phyloP scores from a whole-genome alignment of 129 eudicot species.

The Deinandra increscens region DNA sequence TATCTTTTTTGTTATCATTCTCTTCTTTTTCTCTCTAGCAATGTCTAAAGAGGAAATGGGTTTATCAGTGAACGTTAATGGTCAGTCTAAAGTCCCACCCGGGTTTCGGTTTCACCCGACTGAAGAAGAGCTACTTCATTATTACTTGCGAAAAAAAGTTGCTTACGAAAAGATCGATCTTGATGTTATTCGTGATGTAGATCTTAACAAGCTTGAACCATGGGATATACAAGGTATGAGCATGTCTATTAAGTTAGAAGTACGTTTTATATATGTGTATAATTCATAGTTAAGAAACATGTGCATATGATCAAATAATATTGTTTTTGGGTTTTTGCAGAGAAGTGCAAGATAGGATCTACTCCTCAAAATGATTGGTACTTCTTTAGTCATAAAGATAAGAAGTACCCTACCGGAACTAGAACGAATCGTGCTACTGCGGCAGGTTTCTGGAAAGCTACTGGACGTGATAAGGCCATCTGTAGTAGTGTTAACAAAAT shows the following conservation, averaged over 20 bases:
- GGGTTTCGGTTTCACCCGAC: constrained; percentile 74
- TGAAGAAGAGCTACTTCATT: constrained; percentile 65
- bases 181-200: constrained; percentile 77
- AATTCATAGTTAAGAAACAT: neutral
- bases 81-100: constrained; percentile 63
- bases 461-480: constrained; percentile 64
- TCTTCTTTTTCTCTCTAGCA: constrained; percentile 2
- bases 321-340: constrained; percentile 29
- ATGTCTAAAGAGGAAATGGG: constrained; percentile 38
- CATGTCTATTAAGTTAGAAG: too few relatives aligned
- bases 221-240: constrained; percentile 76
- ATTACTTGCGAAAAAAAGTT: constrained; percentile 60
- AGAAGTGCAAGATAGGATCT: constrained; percentile 71
- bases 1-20: constrained; percentile 20
- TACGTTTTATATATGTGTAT: neutral
- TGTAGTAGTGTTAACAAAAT: constrained; percentile 45
- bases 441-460: constrained; percentile 76
- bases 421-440: constrained; percentile 68
- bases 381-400: constrained; percentile 71
- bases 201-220: constrained; percentile 84
- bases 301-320: constrained; percentile 3
- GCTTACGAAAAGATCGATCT: constrained; percentile 64
- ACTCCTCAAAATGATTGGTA: constrained; percentile 83
- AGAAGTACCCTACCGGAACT: constrained; percentile 66
- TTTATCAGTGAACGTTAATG: constrained; percentile 56